Evolutionary conservation across 2,329 filamentous ascomycete genomes (phyloP), one percentile per base, ranked within the genome.

Genomic region (Fusarium clavum): DNA sequence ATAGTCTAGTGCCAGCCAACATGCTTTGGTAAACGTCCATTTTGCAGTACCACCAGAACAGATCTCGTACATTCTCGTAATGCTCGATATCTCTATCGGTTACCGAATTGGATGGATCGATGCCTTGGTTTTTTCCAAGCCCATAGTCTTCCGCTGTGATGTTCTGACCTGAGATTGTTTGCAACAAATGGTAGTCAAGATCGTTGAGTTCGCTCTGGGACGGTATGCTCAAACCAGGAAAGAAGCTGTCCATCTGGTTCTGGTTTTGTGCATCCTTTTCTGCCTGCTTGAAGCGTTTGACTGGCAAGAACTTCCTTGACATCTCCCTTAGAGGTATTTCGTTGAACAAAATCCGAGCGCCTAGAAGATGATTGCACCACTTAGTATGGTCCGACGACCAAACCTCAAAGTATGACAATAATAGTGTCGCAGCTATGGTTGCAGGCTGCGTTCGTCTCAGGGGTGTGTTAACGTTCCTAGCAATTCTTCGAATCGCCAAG

Each of bases 31-130:
- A 97, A 11, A 92, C 89, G 78, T 98, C 96, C 84, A 98, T 96
- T 79, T 97, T 97, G 74, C 88, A 91, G 78, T 94, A 98, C 92
- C 94, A 98, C 94, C 95, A 99, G 77, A 92, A 97, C 8, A 98
- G 81, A 80, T 98, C 96, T 69, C 92, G 89, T 41, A 96, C 85
- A 18, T 92, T 91, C 75, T 96, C 92, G 75, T 92, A 97, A 43
- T 88, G 90, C 67, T 93, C 90, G 49, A 97, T 86, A 65, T 98
- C 94, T 66, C 82, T 85, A 38, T 86, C 82, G 2, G 86, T 87
- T 9, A 75, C 67, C 7, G 66, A 65, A 12, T 56, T 61, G 5
- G 71, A 60, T n/a, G 73, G 67, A 22, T 77, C 73, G 8, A 78
- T 66, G 4, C 64, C 59, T 41, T 78, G 77, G 7, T 72, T 73